Base-by-base conservation (phyloP, 2,329 filamentous ascomycete species). In the Penicillium hordei region DNA sequence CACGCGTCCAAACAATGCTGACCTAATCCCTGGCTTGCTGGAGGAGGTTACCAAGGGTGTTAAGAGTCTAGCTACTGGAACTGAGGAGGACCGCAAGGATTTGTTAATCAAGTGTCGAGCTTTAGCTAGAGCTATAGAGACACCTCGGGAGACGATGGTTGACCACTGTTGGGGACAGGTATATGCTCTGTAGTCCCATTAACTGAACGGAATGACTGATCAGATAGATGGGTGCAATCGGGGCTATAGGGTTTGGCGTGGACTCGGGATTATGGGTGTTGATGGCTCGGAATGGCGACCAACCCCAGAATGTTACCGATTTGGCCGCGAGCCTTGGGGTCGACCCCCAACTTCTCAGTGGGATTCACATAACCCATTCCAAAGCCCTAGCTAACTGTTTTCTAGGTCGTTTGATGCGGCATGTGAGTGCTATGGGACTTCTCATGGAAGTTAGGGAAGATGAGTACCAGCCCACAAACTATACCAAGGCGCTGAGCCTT, bases 331-430 rank as follows among this genome's bases (percentile, higher is more conserved):
- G 39, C 25, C 55, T 57, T 34, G 48, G 55, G 36, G 17, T 48
- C 0, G 64, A 68, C n/a, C 46, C 48, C 4, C 40, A 34, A 1
- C 54, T 69, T 45, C 54, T 68, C 1, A 44, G 66, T 68, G 60
- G n/a, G 60, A 33, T 44, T 5, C 21, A 40, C 12, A 12, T 31
- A 8, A 21, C 8, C n/a, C 4, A 2, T 23, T 1, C 5, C 1
- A 12, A 6, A 9, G 15, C 2, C 4, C 13, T 31, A 33, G 33
- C 46, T 55, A 31, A 52, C 12, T n/a, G 1, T 17, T 27, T 5
- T 19, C 19, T 6, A 61, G 68, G 64, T 48, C 72, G 73, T 7
- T 49, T 75, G 23, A 59, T 75, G 48, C 68, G 72, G 48, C 74
- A 76, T 25, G 60, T 76, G 0, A 61, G 52, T 27, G 53, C 53